Conservation (phyloP, 2,329 filamentous ascomycete genomes). For the Penicillium sp. region DNA sequence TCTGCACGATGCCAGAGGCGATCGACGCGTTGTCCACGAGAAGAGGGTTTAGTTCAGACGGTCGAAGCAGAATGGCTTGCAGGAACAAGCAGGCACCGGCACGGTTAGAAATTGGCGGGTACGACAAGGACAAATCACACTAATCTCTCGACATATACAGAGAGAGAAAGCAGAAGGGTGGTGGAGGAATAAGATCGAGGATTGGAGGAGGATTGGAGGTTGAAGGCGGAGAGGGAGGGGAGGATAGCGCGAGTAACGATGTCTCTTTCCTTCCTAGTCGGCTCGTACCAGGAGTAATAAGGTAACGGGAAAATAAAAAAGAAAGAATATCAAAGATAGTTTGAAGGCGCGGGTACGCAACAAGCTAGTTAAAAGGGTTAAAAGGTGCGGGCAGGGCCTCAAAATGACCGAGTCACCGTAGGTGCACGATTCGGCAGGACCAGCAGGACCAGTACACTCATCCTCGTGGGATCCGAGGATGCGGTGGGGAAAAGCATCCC, state of each 20-base stretch:
- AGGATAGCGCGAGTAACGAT: not conserved
- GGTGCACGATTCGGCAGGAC: conserved; percentile 29
- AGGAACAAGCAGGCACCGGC: conserved; percentile 43
- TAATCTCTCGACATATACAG: not conserved
- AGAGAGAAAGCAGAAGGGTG: not conserved
- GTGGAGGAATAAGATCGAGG: not conserved
- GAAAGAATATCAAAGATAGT: not conserved
- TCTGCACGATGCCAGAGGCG: not conserved
- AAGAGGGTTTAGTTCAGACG: conserved; percentile 19
- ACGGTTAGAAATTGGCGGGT: conserved; percentile 20
- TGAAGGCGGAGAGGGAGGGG: conserved; percentile 1
- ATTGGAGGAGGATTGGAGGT: not conserved
- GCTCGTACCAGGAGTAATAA: not conserved
- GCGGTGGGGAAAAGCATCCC: not conserved
- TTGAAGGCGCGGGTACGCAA: not conserved
- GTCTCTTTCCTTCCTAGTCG: conserved; percentile 3
- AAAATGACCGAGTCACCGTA: conserved; percentile 33
- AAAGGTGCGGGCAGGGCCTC: conserved; percentile 23
- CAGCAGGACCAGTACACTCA: not conserved
- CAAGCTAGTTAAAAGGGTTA: conserved; percentile 14
- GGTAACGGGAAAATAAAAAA: not conserved
- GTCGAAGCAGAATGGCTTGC: conserved; percentile 39
- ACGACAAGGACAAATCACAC: not conserved
- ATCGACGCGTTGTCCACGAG: conserved; percentile 16
- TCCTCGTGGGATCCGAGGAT: conserved; percentile 45